Evolutionary conservation across 176 grass and related monocot species (phyloP).

Genomic region (Coix lacrymajobi): DNA sequence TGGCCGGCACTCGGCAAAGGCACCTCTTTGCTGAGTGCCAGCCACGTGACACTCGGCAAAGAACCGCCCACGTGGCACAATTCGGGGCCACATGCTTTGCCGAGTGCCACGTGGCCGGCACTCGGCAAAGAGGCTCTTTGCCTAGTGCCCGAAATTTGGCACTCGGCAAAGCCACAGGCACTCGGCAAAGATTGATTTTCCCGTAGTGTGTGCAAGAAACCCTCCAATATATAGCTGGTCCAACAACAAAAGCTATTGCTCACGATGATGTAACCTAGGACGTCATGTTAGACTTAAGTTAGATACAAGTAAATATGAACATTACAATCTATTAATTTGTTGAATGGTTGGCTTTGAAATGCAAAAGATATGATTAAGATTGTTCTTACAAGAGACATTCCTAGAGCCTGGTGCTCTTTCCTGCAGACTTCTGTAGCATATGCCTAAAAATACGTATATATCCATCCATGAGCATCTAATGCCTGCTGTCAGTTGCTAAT

Average conservation of each 20-base stretch:
- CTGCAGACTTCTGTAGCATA: conserved; percentile 72
- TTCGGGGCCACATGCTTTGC: no score
- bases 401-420: conserved; percentile 61
- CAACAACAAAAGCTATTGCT: conserved; percentile 51
- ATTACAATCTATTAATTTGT: neutral
- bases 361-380: neutral
- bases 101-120: no score
- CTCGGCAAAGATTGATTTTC: no score
- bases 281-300: neutral
- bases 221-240: conserved; percentile 72
- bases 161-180: no score
- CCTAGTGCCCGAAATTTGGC: no score
- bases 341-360: neutral
- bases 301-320: neutral
- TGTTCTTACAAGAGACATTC: conserved; percentile 60
- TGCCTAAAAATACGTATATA: conserved; percentile 35
- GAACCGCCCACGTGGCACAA: no score
- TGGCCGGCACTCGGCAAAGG: no score
- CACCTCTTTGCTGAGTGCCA: no score
- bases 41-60: no score
- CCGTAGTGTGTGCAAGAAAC: conserved; percentile 65
- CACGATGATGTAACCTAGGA: conserved; percentile 55
- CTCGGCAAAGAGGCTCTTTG: no score
- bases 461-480: neutral
- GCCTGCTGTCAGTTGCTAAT: neutral